Conservation (phyloP, 805 yeast species). For the Ogataea glucozyma region DNA sequence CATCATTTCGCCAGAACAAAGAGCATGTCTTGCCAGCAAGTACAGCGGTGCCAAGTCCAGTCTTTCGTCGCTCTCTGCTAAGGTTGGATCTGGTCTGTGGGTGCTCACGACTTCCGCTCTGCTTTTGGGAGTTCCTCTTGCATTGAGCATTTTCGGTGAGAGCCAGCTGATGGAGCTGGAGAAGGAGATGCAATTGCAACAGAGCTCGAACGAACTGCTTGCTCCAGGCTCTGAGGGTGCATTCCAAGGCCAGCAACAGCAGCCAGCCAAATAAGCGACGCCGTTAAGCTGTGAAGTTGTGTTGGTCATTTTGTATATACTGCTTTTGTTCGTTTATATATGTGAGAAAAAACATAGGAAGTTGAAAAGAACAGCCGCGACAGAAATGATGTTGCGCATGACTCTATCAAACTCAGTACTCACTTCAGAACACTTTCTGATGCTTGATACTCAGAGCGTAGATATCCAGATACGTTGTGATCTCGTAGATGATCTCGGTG, state of each 20-base stretch:
- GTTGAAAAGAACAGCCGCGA: background rate
- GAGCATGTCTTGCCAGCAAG: conserved; percentile 44
- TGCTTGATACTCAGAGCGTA: conserved; percentile 83
- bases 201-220: conserved; percentile 65
- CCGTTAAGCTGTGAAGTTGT: background rate
- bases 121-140: conserved; percentile 88
- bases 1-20: conserved; percentile 84
- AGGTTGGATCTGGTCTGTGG: conserved; percentile 83
- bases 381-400: background rate
- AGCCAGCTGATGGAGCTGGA: conserved; percentile 94
- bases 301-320: conserved; percentile 1
- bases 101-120: conserved; percentile 77
- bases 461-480: conserved; percentile 79
- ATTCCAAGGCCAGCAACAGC: conserved; percentile 27
- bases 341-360: conserved; percentile 7
- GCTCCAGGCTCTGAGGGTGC: conserved; percentile 65
- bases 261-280: conserved; percentile 13
- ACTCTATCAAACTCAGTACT: background rate
- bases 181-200: conserved; percentile 82
- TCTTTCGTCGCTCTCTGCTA: conserved; percentile 48
- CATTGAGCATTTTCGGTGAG: conserved; percentile 86
- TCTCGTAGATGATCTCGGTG: conserved; percentile 74
- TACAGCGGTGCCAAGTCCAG: conserved; percentile 40
- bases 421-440: conserved; percentile 48
- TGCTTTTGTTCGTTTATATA: conserved; percentile 15